phyloP scores from a whole-genome alignment of 2,329 filamentous ascomycete genomes.

The Colletotrichum spaethianum region DNA sequence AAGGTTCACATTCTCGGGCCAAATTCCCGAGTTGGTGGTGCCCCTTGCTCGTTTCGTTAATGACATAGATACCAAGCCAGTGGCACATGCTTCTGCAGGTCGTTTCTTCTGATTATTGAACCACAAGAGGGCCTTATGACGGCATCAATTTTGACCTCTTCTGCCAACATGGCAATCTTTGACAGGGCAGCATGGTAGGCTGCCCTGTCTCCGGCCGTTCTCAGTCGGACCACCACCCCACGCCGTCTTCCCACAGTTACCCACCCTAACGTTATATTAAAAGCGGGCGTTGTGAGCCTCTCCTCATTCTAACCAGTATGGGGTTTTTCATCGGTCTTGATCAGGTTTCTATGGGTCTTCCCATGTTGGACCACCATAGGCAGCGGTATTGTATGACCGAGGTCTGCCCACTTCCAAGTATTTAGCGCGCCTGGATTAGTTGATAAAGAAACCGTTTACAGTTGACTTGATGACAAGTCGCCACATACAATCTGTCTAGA shows the following conservation, averaged over 20 bases:
- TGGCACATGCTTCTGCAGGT: neutral
- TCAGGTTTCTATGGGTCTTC: neutral
- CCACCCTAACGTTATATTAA: neutral
- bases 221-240: constrained; percentile 9
- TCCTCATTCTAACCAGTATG: neutral
- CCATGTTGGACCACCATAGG: neutral
- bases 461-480: no score
- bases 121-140: neutral
- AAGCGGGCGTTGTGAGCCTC: constrained; percentile 1
- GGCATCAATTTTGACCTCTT: neutral
- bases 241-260: neutral
- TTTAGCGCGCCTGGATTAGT: no score
- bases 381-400: neutral
- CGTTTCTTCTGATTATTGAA: neutral
- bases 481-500: no score
- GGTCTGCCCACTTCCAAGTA: neutral
- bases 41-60: no score
- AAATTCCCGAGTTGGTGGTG: neutral
- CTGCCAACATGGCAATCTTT: neutral
- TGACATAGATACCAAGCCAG: neutral
- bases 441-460: no score
- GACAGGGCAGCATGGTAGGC: neutral
- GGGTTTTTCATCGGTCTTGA: neutral
- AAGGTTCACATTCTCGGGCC: neutral
- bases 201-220: constrained; percentile 16